Base-by-base conservation (phyloP, 306 rosid genomes). In the Prunus campanulata region DNA sequence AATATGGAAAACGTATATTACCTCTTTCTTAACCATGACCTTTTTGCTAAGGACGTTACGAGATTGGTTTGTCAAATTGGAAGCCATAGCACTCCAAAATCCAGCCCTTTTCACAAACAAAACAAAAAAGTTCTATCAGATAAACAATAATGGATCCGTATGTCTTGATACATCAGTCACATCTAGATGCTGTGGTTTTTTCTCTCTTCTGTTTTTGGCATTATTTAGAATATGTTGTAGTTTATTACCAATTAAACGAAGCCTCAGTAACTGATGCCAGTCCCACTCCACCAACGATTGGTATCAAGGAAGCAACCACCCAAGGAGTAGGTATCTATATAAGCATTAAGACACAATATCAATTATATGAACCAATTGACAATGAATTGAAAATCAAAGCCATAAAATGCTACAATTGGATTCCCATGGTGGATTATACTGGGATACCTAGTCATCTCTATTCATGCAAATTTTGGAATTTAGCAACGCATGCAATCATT, bases 1-100 rank as follows among this genome's bases (percentile, higher is more conserved):
- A 25, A 61, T 62, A 69, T 25, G 74, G 55, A 76, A 46, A 74
- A 6, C 11, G 11, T 18, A 51, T 11, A 75, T 47, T 69, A 83
- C 97, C 90, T 92, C 97, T 77, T 86, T 78, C 72, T 91, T 96
- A 74, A 87, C 88, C 99, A 96, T 92, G 85, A 96, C 85, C 72
- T 91, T 92, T 83, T 96, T 96, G 91, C 99, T 96, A 61, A 96
- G 99, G 70, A 96, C 99, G 70, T 96, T 96, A 70, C 98, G 99
- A 70, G 93, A 96, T 75, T 96, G 99, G 78, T 92, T 92, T 11
- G 98, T 56, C 90, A 92, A 75, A 86, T 96, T 96, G 82, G 99
- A 95, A 71, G 97, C 99, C 99, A 95, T 95, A 46, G 99, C 99
- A 82, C 93, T 95, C 92, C 85, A 90, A 90, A 95, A 95, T 70